phyloP scores from a whole-genome alignment of 2,329 filamentous ascomycete genomes.

The Cryphonectria carpinicola region DNA sequence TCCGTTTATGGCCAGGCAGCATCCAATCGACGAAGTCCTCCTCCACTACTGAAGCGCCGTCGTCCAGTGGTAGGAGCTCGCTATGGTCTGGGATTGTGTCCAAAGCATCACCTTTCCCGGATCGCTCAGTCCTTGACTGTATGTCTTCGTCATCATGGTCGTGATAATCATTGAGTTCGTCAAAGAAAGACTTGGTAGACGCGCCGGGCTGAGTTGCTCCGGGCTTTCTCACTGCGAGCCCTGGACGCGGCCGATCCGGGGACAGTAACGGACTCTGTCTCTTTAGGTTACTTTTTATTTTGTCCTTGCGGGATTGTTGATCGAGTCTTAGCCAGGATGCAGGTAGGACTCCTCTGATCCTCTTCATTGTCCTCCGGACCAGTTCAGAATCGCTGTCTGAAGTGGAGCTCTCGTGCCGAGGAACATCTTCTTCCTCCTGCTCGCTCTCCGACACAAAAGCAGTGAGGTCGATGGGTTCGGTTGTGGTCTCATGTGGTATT shows the following conservation, averaged over 20 bases:
- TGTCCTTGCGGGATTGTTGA: slow-evolving; percentile 45
- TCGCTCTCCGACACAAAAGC: slow-evolving; percentile 23
- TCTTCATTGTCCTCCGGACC: slow-evolving; percentile 44
- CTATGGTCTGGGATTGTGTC: slow-evolving; percentile 2
- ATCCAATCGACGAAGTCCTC: slow-evolving; percentile 58
- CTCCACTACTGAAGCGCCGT: slow-evolving; percentile 47
- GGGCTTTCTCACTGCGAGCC: slow-evolving; percentile 37
- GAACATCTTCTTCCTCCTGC: slow-evolving; percentile 20
- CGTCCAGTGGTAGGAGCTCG: slow-evolving; percentile 27
- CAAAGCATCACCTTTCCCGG: background rate
- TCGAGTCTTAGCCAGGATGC: slow-evolving; percentile 70
- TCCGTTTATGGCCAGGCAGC: slow-evolving; percentile 49
- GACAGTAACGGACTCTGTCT: slow-evolving; percentile 39
- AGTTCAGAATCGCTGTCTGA: slow-evolving; percentile 48
- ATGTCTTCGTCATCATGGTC: slow-evolving; percentile 11
- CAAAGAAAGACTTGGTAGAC: slow-evolving; percentile 7
- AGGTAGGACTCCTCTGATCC: slow-evolving; percentile 64
- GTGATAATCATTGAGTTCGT: slow-evolving; percentile 20
- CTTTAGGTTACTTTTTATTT: slow-evolving; percentile 37
- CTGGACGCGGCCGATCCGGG: slow-evolving; percentile 44
- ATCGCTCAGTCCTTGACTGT: background rate
- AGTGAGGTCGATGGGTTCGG: slow-evolving; percentile 19
- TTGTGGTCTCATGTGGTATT: background rate
- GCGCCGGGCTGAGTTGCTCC: background rate
- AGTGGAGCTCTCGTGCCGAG: slow-evolving; percentile 34